These are phyloP conservation scores for Diatrype stigma DNA, from an alignment of 2,329 filamentous ascomycete genomes.

Conservation along the genomic window DNA sequence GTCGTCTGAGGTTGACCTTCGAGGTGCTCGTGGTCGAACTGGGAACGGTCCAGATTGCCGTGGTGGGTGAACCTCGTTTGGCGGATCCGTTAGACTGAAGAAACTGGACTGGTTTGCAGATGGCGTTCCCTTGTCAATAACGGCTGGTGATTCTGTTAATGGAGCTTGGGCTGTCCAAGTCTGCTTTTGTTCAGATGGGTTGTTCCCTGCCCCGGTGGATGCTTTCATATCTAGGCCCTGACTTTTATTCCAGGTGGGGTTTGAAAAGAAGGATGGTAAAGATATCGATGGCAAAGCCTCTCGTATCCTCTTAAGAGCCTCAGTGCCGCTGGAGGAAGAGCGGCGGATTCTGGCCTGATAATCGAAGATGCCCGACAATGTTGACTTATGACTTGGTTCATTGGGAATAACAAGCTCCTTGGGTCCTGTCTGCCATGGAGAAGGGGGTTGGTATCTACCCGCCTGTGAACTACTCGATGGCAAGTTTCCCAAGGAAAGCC, in stretches of 20 bases:
- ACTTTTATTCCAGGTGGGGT: conserved; percentile 24
- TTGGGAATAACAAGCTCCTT: conserved; percentile 33
- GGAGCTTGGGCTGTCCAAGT: conserved; percentile 5
- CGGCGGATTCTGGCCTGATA: conserved; percentile 41
- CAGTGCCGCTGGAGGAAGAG: conserved; percentile 52
- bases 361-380: conserved; percentile 43
- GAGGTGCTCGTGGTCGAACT: conserved; percentile 36
- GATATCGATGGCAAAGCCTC: conserved; percentile 55
- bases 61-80: background rate
- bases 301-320: conserved; percentile 53
- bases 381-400: conserved; percentile 27
- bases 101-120: background rate
- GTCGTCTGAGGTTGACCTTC: conserved; percentile 69
- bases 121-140: background rate
- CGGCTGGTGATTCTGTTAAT: background rate
- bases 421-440: conserved; percentile 39
- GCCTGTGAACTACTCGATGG: conserved; percentile 14
- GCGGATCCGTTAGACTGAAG: background rate
- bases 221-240: conserved; percentile 15
- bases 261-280: conserved; percentile 41
- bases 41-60: conserved; percentile 18
- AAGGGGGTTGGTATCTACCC: conserved; percentile 25
- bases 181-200: conserved; percentile 14
- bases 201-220: conserved; percentile 15
- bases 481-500: conserved; percentile 24